Base-by-base conservation (phyloP, 352 stramenopile species). In the Pythium aristosporum region DNA sequence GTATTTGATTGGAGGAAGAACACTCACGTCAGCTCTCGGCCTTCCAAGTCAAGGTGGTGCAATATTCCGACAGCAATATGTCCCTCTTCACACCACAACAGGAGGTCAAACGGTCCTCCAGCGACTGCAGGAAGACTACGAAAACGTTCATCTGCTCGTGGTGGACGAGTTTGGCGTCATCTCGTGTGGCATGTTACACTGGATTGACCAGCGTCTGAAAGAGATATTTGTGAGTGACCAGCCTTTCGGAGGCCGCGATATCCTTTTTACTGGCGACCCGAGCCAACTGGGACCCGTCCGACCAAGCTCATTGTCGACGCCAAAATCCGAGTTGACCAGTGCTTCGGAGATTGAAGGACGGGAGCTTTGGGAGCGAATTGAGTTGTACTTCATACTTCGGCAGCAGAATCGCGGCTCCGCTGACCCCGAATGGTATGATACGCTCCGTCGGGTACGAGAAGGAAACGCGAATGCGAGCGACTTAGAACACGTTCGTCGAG, bases 311-410 rank as follows among this genome's bases (percentile, higher is more conserved):
- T 25, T 61, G 3, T 50, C 41, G 10, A 61, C 53, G 12, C 37
- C 37, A n/a, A n/a, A n/a, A 39, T 21, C 6, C 16, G 34, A 42
- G 9, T 5, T 42, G 23, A 47, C 11, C 2, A 34, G 10, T 15
- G 20, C 5, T 4, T 15, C 32, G 8, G 51, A 57, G 23, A 10
- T 9, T 5, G 20, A 12, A 50, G 52, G 52, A 37, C 36, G 52
- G 3, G 5, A 25, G 20, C 23, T 36, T 6, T 59, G 52, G 42
- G 4, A 50, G 16, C 10, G n/a, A 11, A 18, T 44, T 18, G 11
- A 44, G 25, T 32, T 51, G n/a, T 50, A 44, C 23, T 61, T 50
- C n/a, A 37, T 52, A 20, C 32, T 51, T 25, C 21, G 34, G n/a
- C 41, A 61, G 12, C 41, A 61, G 25, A 61, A 61, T 18, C 36